phyloP scores from a whole-genome alignment of 176 grass and related monocot species.

The Bothriochloa decipiens region DNA sequence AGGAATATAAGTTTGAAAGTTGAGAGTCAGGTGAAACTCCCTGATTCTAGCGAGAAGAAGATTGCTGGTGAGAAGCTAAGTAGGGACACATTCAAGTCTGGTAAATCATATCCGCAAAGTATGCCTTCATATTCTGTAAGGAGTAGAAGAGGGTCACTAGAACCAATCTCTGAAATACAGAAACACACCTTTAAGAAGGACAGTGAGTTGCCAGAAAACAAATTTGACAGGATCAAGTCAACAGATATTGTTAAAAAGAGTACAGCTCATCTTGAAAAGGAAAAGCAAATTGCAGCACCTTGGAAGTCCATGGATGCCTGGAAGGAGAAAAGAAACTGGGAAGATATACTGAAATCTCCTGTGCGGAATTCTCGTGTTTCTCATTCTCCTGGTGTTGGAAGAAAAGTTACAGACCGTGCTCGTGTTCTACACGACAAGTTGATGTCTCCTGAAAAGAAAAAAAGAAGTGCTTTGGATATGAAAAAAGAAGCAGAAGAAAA shows the following conservation, averaged over 20 bases:
- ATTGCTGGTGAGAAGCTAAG: constrained; percentile 53
- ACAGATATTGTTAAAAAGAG: constrained; percentile 53
- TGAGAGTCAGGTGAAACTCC: constrained; percentile 59
- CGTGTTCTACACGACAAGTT: constrained; percentile 95
- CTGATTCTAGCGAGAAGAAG: constrained; percentile 50
- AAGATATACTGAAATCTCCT: constrained; percentile 97
- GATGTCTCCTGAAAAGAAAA: constrained; percentile 99
- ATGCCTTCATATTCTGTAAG: constrained; percentile 54
- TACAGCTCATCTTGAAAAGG: constrained; percentile 54
- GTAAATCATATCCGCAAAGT: constrained; percentile 44
- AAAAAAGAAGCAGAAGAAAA: constrained; percentile 98
- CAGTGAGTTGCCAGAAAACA: constrained; percentile 68
- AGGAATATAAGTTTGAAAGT: constrained; percentile 69
- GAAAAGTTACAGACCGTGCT: constrained; percentile 84
- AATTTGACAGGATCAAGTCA: constrained; percentile 56
- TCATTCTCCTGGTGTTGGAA: constrained; percentile 74
- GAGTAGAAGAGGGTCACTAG: constrained; percentile 76
- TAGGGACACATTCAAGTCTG: constrained; percentile 53
- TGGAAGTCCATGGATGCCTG: constrained; percentile 98
- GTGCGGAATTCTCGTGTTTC: constrained; percentile 71
- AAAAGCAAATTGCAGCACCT: constrained; percentile 60
- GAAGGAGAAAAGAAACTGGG: constrained; percentile 99
- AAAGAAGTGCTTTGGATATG: constrained; percentile 91
- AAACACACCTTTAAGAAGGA: constrained; percentile 70
- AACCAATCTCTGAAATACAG: constrained; percentile 73